Evolutionary conservation across 441 rosid species (phyloP).

Genomic region (Arabidopsis lyrata): DNA sequence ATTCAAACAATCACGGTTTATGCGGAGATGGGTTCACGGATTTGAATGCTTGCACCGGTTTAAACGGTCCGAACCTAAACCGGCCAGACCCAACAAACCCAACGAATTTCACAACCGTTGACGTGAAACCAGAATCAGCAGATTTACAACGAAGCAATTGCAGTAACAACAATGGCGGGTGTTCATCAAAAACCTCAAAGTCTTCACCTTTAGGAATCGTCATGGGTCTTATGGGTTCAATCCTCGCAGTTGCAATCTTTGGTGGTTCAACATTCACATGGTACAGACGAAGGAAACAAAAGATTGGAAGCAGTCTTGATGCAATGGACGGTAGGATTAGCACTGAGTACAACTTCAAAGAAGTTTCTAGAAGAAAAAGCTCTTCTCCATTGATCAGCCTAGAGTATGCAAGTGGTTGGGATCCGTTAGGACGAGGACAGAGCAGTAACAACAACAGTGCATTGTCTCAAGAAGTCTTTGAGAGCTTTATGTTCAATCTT

Average conservation of each 20-base stretch:
- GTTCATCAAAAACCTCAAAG: conserved; percentile 53
- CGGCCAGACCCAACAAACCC: conserved; percentile 73
- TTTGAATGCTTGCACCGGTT: conserved; percentile 60
- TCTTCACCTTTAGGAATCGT: conserved; percentile 49
- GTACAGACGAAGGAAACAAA: conserved; percentile 79
- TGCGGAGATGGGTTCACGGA: conserved; percentile 76
- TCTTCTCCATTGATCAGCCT: conserved; percentile 81
- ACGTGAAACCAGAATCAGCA: conserved; percentile 67
- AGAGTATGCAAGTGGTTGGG: conserved; percentile 94
- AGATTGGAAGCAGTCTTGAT: conserved; percentile 69
- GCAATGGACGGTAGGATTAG: conserved; percentile 68
- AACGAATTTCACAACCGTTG: conserved; percentile 44
- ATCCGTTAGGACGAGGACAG: conserved; percentile 73
- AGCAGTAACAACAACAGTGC: conserved; percentile 50
- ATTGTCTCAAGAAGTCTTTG: conserved; percentile 69
- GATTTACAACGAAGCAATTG: conserved; percentile 55
- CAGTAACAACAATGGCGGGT: conserved; percentile 50
- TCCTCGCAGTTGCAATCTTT: conserved; percentile 50
- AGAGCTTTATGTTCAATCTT: conserved; percentile 84
- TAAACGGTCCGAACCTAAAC: conserved; percentile 45
- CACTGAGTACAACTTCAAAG: conserved; percentile 78
- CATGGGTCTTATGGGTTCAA: conserved; percentile 56
- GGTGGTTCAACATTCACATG: conserved; percentile 57
- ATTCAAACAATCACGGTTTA: conserved; percentile 66
- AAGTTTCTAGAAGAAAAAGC: conserved; percentile 58